Base-by-base conservation (phyloP, 2,329 filamentous ascomycete genomes). In the Xylariaceae sp. region DNA sequence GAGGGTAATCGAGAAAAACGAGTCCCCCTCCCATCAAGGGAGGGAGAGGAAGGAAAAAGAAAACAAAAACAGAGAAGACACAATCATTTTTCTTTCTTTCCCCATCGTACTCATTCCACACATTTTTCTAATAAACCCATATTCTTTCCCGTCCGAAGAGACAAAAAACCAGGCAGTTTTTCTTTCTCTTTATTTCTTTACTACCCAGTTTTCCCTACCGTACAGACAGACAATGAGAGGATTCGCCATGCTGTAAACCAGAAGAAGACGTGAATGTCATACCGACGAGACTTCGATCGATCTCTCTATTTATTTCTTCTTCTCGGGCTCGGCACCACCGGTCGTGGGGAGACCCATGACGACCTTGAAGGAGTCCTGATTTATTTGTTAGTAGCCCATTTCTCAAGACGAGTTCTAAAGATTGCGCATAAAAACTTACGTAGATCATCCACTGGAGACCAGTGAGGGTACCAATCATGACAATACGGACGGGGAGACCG, bases 391-490 rank as follows among this genome's bases (percentile, higher is more conserved):
- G 57, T 48, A 53, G 10, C n/a, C 61, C 23, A 4, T 30, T 30
- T 57, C 39, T 49, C 37, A 3, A 52, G 13, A n/a, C 51, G 45
- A 56, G 17, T 18, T 18, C 2, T 2, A 18, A 18, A 18, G 2
- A 2, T 17, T 65, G 50, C 58, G 53, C n/a, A n/a, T n/a, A n/a
- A 0, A n/a, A 2, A 75, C 81, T 79, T 69, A 83, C 88, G 77
- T 92, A 94, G 73, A 92, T 94, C 87, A 95, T 90, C 91, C 91
- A 96, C 78, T 96, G 92, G 62, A 96, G 77, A 60, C 89, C 90
- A 17, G 90, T 95, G 70, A 88, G 73, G 34, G 85, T 88, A 66
- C 88, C 89, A 65, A 95, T 90, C 92, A 96, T 96, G 70, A 96
- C 86, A 70, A 96, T 96, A 60, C 82, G 73, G 53, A 96, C 88